Evolutionary conservation across 306 rosid genomes (phyloP), one percentile per base, ranked within the genome.

Genomic region (Malus fusca): DNA sequence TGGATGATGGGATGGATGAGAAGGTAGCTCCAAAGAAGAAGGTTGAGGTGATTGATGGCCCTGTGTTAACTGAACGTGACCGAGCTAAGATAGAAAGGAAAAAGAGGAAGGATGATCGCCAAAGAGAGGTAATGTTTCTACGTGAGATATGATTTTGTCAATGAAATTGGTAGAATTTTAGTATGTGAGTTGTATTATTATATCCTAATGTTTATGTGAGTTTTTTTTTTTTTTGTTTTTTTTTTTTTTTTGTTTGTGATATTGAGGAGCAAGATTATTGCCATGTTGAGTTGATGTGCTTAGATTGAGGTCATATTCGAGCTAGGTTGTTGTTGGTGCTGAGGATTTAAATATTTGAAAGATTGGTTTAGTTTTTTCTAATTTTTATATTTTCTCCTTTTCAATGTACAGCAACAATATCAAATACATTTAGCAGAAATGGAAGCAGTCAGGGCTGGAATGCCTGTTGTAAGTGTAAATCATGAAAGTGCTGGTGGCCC

Each of bases 81-180:
- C 79, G 84, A 35, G 77, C 85, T 0, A 95, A 95, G 88, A 81
- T 88, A 1, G 97, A 90, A 42, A 84, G 99, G 81, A 83, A 88
- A 59, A 95, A 92, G 85, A 88, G 99, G 87, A 92, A 95, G 82
- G 97, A 95, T 0, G 99, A 95, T 46, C 96, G 99, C 43, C 96
- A 92, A 80, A 87, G 99, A 85, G 99, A 95, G 97, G 98, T 94
- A 43, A 62, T 46, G n/a, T 61, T 80, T 68, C 69, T 8, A 2
- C 18, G 2, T 21, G 15, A 43, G 68, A 62, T 63, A 70, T 72
- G n/a, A 26, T 22, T 26, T 8, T 21, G 30, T 28, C 6, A 12
- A 14, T 30, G 25, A 21, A 35, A 21, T 51, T 69, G n/a, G 22
- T 13, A 28, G 35, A 35, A 9, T 8, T 31, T 35, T 35, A 66